Conservation (phyloP, 1,139 yeast species). For the Debaryomyces fabryi region DNA sequence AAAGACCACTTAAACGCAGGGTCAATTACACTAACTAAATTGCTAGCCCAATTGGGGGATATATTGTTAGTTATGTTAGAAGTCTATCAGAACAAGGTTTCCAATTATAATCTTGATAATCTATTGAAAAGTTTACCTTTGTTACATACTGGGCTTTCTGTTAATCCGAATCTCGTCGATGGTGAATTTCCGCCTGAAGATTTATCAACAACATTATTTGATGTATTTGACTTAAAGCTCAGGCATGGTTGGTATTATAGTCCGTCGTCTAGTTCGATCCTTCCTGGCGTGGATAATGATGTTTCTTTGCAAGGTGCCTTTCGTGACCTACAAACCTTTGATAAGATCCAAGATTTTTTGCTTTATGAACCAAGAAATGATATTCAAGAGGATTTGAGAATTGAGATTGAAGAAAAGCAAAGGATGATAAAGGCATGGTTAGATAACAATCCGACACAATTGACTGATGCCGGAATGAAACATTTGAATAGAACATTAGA, state of each 20-base stretch:
- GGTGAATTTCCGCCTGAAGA: constrained; percentile 58
- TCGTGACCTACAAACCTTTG: constrained; percentile 41
- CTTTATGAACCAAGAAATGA: constrained; percentile 16
- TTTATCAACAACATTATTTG: constrained; percentile 39
- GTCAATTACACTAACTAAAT: constrained; percentile 28
- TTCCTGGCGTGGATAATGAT: constrained; percentile 21
- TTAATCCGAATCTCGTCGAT: constrained; percentile 66
- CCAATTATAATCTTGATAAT: constrained; percentile 29
- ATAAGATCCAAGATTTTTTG: constrained; percentile 46
- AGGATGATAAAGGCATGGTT: constrained; percentile 43
- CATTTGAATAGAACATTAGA: constrained; percentile 45
- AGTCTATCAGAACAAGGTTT: constrained; percentile 4
- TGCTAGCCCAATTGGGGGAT: constrained; percentile 51
- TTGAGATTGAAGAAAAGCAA: constrained; percentile 17
- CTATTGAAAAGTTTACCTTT: constrained; percentile 59
- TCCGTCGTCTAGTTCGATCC: constrained; percentile 11
- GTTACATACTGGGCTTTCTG: constrained; percentile 71
- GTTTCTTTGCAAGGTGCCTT: constrained; percentile 23
- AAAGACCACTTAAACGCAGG: constrained; percentile 21
- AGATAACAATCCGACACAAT: constrained; percentile 61
- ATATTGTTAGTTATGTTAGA: constrained; percentile 33
- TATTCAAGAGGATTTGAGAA: constrained; percentile 8
- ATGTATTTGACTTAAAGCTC: constrained; percentile 42
- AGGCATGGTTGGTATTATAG: constrained; percentile 55
- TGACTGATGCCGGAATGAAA: constrained; percentile 64